These are phyloP conservation scores for Nicotiana tomentosiformis DNA, from an alignment of 257 asterid species.

Conservation along the genomic window DNA sequence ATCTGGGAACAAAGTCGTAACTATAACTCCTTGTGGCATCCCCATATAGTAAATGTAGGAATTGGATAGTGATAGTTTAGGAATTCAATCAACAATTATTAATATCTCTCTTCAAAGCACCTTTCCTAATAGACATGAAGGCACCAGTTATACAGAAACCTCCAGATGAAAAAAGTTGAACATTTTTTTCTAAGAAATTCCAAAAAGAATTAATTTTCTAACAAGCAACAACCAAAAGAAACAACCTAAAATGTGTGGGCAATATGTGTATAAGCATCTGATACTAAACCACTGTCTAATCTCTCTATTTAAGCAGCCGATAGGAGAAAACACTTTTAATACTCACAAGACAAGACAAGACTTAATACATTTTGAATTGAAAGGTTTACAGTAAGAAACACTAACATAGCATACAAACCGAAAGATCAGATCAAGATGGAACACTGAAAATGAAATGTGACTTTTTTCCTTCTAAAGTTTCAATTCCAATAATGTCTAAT, in stretches of 20 bases:
- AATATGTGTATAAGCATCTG: background rate
- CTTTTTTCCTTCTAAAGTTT: background rate
- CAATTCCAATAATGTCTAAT: background rate
- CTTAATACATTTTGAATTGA: background rate
- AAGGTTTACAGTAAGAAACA: background rate
- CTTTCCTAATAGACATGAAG: background rate
- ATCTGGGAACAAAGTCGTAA: background rate
- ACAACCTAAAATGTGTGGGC: background rate
- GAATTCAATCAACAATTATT: background rate
- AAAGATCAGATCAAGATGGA: conserved; percentile 1
- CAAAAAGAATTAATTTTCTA: background rate
- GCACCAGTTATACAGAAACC: background rate
- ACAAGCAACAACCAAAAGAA: background rate
- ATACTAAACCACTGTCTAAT: background rate
- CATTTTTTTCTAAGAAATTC: background rate
- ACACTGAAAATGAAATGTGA: background rate
- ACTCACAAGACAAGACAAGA: background rate
- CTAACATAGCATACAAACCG: background rate
- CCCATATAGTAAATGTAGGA: background rate
- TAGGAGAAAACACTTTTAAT: background rate
- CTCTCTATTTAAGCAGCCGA: background rate
- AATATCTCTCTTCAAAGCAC: background rate
- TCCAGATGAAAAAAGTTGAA: background rate
- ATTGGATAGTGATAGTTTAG: background rate
- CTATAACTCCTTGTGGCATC: background rate